Percentiles rank a stretch among this genome's conserved stretches.
Conservation (phyloP, 345 rosid genomes). For the Brassica carinata region DNA sequence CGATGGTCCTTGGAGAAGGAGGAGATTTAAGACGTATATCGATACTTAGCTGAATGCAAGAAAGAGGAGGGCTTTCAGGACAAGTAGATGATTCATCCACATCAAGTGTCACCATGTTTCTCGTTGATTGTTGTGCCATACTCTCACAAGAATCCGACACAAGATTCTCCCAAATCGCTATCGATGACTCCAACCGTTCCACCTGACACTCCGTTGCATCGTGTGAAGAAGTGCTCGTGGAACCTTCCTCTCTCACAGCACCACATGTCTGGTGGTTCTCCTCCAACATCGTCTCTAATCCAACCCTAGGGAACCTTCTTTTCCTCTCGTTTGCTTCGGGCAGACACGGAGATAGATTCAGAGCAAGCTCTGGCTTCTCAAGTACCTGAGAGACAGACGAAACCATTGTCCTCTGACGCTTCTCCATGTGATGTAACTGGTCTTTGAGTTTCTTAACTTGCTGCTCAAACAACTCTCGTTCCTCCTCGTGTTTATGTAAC, state of each 20-base stretch:
- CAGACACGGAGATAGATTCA: conserved; percentile 47
- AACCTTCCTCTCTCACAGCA: conserved; percentile 33
- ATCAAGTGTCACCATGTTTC: conserved; percentile 49
- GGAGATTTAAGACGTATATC: conserved; percentile 62
- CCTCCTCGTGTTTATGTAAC: conserved; percentile 59
- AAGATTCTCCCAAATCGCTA: conserved; percentile 78
- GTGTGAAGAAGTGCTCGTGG: conserved; percentile 45
- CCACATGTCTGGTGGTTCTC: conserved; percentile 42
- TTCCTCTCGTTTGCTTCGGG: conserved; percentile 70
- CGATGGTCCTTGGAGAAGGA: conserved; percentile 48
- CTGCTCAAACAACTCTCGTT: conserved; percentile 47
- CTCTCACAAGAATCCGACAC: conserved; percentile 49
- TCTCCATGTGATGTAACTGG: conserved; percentile 60
- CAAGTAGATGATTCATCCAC: conserved; percentile 76
- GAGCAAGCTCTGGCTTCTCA: conserved; percentile 71
- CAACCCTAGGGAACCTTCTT: conserved; percentile 72
- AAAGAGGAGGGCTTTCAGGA: conserved; percentile 67
- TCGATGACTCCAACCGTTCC: conserved; percentile 70
- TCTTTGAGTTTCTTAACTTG: conserved; percentile 69
- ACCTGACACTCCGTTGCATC: conserved; percentile 45
- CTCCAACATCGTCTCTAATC: conserved; percentile 5
- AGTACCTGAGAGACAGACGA: conserved; percentile 53
- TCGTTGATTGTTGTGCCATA: conserved; percentile 31
- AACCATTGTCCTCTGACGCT: conserved; percentile 61
- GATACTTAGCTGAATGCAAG: conserved; percentile 55